phyloP scores from a whole-genome alignment of 2,329 filamentous ascomycete species.

The Botrytis cinerea region DNA sequence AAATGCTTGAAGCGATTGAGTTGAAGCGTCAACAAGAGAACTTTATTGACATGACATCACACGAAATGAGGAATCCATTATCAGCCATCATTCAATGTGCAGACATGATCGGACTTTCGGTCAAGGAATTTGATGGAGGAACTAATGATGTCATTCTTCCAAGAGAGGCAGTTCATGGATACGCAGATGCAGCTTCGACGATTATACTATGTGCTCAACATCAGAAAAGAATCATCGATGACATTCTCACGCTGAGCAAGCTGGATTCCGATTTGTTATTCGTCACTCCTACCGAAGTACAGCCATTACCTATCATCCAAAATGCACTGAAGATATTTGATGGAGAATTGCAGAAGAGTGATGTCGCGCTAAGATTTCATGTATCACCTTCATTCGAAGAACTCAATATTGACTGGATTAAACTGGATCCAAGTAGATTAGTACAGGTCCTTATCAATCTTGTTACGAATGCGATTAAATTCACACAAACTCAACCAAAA shows the following conservation, averaged over 20 bases:
- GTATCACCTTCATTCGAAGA: conserved; percentile 62
- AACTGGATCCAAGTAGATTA: conserved; percentile 71
- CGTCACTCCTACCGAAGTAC: conserved; percentile 69
- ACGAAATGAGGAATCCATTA: conserved; percentile 74
- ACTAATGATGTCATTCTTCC: conserved; percentile 65
- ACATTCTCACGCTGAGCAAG: conserved; percentile 67
- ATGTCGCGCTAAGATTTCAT: conserved; percentile 65
- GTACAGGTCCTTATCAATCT: conserved; percentile 80
- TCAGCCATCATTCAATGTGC: conserved; percentile 71
- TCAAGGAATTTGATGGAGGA: conserved; percentile 49
- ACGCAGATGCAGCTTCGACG: conserved; percentile 76
- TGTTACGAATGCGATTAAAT: conserved; percentile 80
- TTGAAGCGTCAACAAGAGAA: conserved; percentile 72
- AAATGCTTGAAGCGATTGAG: conserved; percentile 55
- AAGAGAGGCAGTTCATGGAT: conserved; percentile 53
- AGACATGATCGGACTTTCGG: conserved; percentile 62
- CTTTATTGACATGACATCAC: conserved; percentile 74
- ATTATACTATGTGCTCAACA: conserved; percentile 76
- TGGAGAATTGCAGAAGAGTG: conserved; percentile 68
- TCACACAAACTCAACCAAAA: conserved; percentile 64
- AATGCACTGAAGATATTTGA: conserved; percentile 77
- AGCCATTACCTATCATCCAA: conserved; percentile 66
- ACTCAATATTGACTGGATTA: conserved; percentile 63
- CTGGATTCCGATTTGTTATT: conserved; percentile 70
- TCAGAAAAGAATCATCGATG: conserved; percentile 69